Evolutionary conservation across 108 stramenopile genomes (phyloP), one percentile per base, ranked within the genome.

Genomic region (Tribonema minus): DNA sequence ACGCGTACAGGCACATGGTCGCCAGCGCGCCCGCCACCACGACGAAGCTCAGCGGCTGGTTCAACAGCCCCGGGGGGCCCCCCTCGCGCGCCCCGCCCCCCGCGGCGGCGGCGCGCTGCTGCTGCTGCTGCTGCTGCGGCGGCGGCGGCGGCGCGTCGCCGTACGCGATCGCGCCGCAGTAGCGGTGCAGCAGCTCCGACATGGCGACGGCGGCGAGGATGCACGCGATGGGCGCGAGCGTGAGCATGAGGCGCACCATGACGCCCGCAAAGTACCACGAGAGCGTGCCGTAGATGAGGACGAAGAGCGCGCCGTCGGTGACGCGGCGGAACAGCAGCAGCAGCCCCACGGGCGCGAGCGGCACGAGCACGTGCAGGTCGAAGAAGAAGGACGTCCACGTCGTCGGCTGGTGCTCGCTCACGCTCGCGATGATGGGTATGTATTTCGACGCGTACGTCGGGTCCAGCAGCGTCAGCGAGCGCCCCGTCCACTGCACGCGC

Each of bases 321-420:
- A 94, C 80, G 46, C 91, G 85, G 30, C 31, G 72, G 70, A 94
- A 87, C n/a, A 96, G 58, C 71, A 90, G 94, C 61, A 77, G 76
- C 23, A 88, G 64, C 67, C 98, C 98, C 25, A 95, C 84, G 23
- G 98, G 98, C 31, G 94, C 92, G 69, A 97, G 70, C 40, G 88
- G 87, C 73, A 93, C 95, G 32, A 95, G 84, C 85, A 93, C 87
- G 85, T 97, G 95, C 76, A 99, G 80, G 82, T 99, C 96, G 77
- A 95, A 96, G 86, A 91, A 96, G 82, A 96, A 99, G 32, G 98
- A 94, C 39, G 92, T 86, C 29, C 87, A 81, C 28, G 87, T 90
- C 29, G 98, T 94, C 58, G 98, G 94, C 84, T 99, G 98, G 87
- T 98, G 98, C 87, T 97, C 98, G 5, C 94, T 92, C 5, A 85